Evolutionary conservation across 2,329 filamentous ascomycete species (phyloP).

Genomic region (Fusarium continuum): DNA sequence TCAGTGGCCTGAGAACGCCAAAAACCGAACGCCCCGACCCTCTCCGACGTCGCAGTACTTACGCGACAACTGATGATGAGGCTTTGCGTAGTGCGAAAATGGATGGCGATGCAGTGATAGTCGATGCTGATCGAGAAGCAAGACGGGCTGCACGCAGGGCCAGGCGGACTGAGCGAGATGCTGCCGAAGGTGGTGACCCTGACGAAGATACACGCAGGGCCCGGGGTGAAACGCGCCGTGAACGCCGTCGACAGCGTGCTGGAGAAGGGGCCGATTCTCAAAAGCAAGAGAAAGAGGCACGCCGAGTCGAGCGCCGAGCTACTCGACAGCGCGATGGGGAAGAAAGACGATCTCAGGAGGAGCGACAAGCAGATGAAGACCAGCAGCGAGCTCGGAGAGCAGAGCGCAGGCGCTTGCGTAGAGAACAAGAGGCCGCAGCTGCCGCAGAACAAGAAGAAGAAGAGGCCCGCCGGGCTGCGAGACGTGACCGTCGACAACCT

Average conservation of each 20-base stretch:
- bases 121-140: constrained; percentile 68
- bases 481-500: constrained; percentile 60
- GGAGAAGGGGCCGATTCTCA: constrained; percentile 60
- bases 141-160: constrained; percentile 70
- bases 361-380: constrained; percentile 61
- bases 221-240: constrained; percentile 66
- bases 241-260: constrained; percentile 62
- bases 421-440: constrained; percentile 58
- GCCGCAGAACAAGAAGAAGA: constrained; percentile 56
- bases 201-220: constrained; percentile 65
- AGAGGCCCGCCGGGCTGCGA: constrained; percentile 56
- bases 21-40: constrained; percentile 52
- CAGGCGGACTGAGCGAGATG: constrained; percentile 61
- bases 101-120: constrained; percentile 58
- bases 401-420: constrained; percentile 60
- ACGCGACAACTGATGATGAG: constrained; percentile 62
- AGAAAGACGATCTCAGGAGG: constrained; percentile 51
- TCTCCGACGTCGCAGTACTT: constrained; percentile 59
- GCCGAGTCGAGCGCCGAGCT: constrained; percentile 63
- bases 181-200: constrained; percentile 57
- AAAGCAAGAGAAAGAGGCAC: constrained; percentile 57
- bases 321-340: constrained; percentile 45
- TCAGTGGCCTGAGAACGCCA: constrained; percentile 66
- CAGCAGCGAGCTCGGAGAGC: constrained; percentile 55
- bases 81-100: constrained; percentile 56